Percentiles rank a stretch among this genome's conserved stretches.
These are phyloP conservation scores for Metrosideros polymorpha DNA, from an alignment of 441 rosid genomes.

Conservation along the genomic window DNA sequence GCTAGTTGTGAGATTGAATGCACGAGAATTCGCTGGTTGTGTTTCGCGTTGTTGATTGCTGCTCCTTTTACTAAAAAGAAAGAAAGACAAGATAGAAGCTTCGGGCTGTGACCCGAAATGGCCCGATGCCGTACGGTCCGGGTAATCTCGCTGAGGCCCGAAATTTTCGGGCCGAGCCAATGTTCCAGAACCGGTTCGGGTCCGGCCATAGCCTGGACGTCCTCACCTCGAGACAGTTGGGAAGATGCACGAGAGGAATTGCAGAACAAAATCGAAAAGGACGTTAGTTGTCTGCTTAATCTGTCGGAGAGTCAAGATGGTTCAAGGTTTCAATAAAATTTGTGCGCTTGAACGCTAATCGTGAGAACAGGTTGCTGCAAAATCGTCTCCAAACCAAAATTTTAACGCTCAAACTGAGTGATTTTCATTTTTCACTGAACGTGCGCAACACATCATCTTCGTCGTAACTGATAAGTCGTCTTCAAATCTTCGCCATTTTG, in stretches of 20 bases:
- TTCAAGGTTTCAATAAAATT: not conserved
- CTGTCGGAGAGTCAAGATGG: not conserved
- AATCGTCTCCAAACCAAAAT: not conserved
- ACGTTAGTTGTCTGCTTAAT: not conserved
- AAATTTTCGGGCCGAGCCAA: too few species aligned
- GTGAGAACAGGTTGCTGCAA: not conserved
- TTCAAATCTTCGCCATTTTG: not conserved
- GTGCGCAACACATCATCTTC: not conserved
- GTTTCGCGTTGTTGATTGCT: not conserved
- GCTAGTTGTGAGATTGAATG: not conserved
- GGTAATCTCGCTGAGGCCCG: not conserved
- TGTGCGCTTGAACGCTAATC: not conserved
- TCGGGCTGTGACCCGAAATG: not conserved
- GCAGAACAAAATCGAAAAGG: not conserved
- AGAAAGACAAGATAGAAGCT: not conserved
- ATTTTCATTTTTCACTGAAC: not conserved
- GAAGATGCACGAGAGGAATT: not conserved
- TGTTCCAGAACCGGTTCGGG: not conserved
- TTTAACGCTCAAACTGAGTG: accelerated
- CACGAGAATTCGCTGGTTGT: not conserved
- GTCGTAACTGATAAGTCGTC: not conserved
- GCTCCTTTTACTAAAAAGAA: not conserved
- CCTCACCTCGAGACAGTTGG: not conserved
- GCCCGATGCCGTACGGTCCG: not conserved
- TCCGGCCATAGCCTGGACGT: not conserved